Evolutionary conservation across 495 filamentous ascomycete genomes (phyloP).

Genomic region (Hypoxylon crocopeplum): DNA sequence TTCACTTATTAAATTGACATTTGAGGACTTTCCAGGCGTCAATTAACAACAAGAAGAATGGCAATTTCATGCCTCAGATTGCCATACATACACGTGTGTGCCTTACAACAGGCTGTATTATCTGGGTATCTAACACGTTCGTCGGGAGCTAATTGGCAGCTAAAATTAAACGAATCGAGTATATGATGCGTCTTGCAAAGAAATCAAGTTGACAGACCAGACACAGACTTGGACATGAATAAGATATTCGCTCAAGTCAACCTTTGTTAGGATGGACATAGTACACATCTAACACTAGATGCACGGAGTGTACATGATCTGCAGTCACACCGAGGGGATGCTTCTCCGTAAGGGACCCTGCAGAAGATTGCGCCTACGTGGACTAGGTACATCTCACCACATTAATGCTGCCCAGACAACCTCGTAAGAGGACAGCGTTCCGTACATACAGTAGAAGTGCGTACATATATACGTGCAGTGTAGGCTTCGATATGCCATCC

Average conservation of each 20-base stretch:
- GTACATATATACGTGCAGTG: conserved; percentile 11
- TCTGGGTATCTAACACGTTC: background rate
- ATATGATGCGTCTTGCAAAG: too few relatives aligned
- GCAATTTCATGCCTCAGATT: too few relatives aligned
- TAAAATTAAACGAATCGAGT: too few relatives aligned
- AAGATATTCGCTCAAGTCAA: too few relatives aligned
- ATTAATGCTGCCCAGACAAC: conserved; percentile 19
- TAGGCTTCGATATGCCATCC: conserved; percentile 18
- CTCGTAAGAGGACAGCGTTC: conserved; percentile 14
- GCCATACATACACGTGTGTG: too few relatives aligned
- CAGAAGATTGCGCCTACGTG: conserved; percentile 36
- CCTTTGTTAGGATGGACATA: background rate
- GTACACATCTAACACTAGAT: conserved; percentile 11
- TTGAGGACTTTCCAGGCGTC: too few relatives aligned
- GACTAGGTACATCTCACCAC: conserved; percentile 12
- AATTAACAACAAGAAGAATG: too few relatives aligned
- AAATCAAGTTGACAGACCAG: background rate
- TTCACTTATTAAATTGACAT: too few relatives aligned
- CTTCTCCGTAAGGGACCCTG: conserved; percentile 35
- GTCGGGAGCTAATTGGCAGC: too few relatives aligned
- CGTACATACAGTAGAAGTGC: conserved; percentile 13
- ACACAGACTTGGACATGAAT: too few relatives aligned
- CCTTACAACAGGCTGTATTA: background rate
- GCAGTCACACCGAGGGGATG: conserved; percentile 34
- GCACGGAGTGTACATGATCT: conserved; percentile 30